These are phyloP conservation scores for Cornus kousa DNA, from an alignment of 148 eudicot genomes.

Conservation along the genomic window DNA sequence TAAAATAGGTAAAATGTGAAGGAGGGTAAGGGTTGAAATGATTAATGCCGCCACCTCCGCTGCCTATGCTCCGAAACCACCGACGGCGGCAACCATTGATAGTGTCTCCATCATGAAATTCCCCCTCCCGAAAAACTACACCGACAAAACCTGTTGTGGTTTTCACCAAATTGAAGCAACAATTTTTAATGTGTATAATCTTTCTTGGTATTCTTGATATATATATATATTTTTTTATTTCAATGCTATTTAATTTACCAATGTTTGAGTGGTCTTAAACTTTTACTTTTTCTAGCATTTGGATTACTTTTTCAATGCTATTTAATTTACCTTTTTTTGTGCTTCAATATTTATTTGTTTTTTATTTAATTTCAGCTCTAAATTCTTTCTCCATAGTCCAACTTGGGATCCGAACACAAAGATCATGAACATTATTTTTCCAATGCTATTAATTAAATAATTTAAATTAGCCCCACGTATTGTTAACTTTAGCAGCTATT, in stretches of 20 bases:
- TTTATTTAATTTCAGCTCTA: no score
- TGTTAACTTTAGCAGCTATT: no score
- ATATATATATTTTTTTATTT: background rate
- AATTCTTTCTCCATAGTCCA: no score
- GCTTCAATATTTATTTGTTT: no score
- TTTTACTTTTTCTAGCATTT: background rate
- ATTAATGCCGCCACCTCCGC: background rate
- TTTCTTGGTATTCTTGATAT: background rate
- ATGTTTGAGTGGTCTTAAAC: background rate
- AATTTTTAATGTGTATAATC: background rate
- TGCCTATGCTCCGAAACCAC: slow-evolving; percentile 16
- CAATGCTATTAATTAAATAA: no score
- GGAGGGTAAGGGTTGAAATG: background rate
- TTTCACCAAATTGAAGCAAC: slow-evolving; percentile 8
- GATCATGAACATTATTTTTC: no score
- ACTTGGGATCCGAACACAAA: no score
- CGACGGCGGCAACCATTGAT: slow-evolving; percentile 28
- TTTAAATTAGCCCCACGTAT: no score
- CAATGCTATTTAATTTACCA: background rate
- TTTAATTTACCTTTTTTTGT: no score
- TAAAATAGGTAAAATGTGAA: background rate
- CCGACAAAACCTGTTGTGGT: slow-evolving; percentile 9
- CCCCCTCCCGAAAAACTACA: slow-evolving; percentile 1
- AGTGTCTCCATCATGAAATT: slow-evolving; percentile 17
- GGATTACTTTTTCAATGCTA: no score